These are phyloP conservation scores for Oemleria cerasiformis DNA, from an alignment of 306 rosid species.

Conservation along the genomic window DNA sequence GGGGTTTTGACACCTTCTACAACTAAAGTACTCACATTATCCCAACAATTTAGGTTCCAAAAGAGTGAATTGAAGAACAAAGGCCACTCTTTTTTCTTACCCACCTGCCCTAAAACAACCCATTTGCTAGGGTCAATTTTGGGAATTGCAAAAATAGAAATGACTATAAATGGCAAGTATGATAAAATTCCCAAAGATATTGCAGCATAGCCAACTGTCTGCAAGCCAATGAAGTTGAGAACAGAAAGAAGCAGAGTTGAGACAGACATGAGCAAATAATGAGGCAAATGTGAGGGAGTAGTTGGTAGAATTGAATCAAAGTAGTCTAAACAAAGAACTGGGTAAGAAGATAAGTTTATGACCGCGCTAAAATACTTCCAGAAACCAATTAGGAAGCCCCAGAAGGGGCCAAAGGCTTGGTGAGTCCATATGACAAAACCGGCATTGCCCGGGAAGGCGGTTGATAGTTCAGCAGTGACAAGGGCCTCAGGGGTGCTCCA, in stretches of 20 bases:
- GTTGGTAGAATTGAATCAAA: slow-evolving; percentile 36
- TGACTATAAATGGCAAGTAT: slow-evolving; percentile 46
- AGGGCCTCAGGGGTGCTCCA: slow-evolving; percentile 78
- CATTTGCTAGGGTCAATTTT: slow-evolving; percentile 49
- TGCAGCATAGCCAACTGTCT: slow-evolving; percentile 52
- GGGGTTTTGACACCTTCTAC: slow-evolving; percentile 54
- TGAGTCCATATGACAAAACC: slow-evolving; percentile 73
- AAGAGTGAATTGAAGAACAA: slow-evolving; percentile 51
- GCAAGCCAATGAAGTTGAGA: slow-evolving; percentile 55
- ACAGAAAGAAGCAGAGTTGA: slow-evolving; percentile 45
- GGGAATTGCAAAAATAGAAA: slow-evolving; percentile 51
- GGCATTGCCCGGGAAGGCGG: slow-evolving; percentile 65
- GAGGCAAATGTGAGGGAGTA: slow-evolving; percentile 33
- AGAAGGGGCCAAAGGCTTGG: slow-evolving; percentile 74
- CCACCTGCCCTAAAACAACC: slow-evolving; percentile 40
- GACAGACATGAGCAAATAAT: slow-evolving; percentile 21
- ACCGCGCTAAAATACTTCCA: slow-evolving; percentile 59
- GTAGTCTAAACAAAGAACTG: slow-evolving; percentile 53
- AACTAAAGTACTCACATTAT: slow-evolving; percentile 64
- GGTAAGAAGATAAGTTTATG: slow-evolving; percentile 59
- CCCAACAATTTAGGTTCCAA: slow-evolving; percentile 75
- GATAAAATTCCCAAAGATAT: slow-evolving; percentile 46
- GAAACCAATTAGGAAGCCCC: slow-evolving; percentile 63
- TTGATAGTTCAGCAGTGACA: slow-evolving; percentile 64
- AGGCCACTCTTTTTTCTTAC: slow-evolving; percentile 49